These are phyloP conservation scores for Diplodia sapinea DNA, from an alignment of 2,329 filamentous ascomycete genomes.

Conservation along the genomic window DNA sequence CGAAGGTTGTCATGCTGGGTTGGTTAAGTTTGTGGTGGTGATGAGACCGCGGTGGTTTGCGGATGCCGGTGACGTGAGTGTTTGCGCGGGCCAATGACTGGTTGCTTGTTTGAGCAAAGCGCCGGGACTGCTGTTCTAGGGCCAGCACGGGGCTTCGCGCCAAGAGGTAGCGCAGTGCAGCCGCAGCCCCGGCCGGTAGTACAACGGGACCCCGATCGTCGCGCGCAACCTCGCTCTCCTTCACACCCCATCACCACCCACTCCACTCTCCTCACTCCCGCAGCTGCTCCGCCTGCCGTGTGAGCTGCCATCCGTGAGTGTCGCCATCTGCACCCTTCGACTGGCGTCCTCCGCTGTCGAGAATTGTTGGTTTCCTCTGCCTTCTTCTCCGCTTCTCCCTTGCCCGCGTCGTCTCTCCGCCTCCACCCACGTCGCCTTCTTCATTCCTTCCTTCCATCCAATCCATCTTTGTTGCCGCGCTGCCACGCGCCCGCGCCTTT, in stretches of 20 bases:
- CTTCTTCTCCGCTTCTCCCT: slow-evolving; percentile 30
- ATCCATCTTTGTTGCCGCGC: slow-evolving; percentile 31
- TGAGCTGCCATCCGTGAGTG: slow-evolving; percentile 28
- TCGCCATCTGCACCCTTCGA: slow-evolving; percentile 37
- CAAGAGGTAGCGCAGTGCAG: neutral
- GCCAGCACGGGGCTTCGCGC: neutral
- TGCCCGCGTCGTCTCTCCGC: slow-evolving; percentile 30
- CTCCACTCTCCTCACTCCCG: slow-evolving; percentile 18
- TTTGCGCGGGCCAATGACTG: slow-evolving; percentile 20
- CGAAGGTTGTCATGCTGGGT: slow-evolving; percentile 74
- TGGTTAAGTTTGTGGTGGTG: slow-evolving; percentile 28
- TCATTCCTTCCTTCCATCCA: slow-evolving; percentile 36
- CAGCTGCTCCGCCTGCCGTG: slow-evolving; percentile 16
- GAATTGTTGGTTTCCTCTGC: slow-evolving; percentile 33
- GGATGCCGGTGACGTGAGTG: slow-evolving; percentile 26
- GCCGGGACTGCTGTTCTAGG: slow-evolving; percentile 30
- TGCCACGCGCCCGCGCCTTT: slow-evolving; percentile 32
- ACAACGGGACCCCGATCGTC: slow-evolving; percentile 19
- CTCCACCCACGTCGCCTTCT: slow-evolving; percentile 26
- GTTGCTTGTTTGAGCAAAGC: slow-evolving; percentile 28
- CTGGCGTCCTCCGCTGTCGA: slow-evolving; percentile 14
- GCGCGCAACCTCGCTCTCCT: slow-evolving; percentile 15
- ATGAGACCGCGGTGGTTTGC: neutral
- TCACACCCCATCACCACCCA: slow-evolving; percentile 29
- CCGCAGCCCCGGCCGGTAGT: slow-evolving; percentile 14